phyloP scores from a whole-genome alignment of 2,329 filamentous ascomycete species.

The Eutypa lata region DNA sequence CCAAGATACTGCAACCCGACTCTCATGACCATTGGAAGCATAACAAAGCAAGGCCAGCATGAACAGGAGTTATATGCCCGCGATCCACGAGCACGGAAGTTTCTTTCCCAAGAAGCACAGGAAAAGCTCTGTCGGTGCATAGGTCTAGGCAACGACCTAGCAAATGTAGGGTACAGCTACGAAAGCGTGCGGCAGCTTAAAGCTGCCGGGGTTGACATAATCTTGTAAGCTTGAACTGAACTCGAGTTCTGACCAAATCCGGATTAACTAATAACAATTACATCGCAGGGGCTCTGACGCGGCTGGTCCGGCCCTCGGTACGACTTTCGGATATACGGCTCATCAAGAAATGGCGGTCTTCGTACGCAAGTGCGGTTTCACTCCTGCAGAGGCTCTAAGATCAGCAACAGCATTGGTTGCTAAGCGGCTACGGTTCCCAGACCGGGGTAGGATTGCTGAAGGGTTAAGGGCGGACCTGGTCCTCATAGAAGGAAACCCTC shows the following conservation, averaged over 20 bases:
- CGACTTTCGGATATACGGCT: slow-evolving; percentile 6
- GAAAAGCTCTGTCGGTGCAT: slow-evolving; percentile 8
- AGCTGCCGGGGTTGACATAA: slow-evolving; percentile 10
- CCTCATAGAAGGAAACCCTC: slow-evolving; percentile 13
- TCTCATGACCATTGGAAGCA: slow-evolving; percentile 15
- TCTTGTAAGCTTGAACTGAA: slow-evolving; percentile 6
- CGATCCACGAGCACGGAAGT: slow-evolving; percentile 11
- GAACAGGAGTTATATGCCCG: slow-evolving; percentile 15
- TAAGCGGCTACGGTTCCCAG: slow-evolving; percentile 8
- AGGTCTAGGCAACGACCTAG: slow-evolving; percentile 1
- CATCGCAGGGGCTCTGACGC: slow-evolving; percentile 9
- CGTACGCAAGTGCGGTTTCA: slow-evolving; percentile 11
- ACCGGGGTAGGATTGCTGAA: slow-evolving; percentile 11
- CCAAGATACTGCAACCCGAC: slow-evolving; percentile 18
- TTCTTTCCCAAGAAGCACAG: slow-evolving; percentile 1
- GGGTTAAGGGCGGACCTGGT: slow-evolving; percentile 13
- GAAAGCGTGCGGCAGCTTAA: slow-evolving; percentile 11
- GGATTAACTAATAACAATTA: background rate
- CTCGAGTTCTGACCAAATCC: too few species aligned
- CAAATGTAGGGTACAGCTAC: slow-evolving; percentile 9
- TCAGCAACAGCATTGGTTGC: slow-evolving; percentile 10
- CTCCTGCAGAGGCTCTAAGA: slow-evolving; percentile 9
- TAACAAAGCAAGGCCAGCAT: slow-evolving; percentile 20
- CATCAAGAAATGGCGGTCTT: slow-evolving; percentile 11
- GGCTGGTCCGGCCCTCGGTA: slow-evolving; percentile 9